These are phyloP conservation scores for Entophlyctis luteolus DNA, from an alignment of 192 early-diverging fungal species.

Conservation along the genomic window DNA sequence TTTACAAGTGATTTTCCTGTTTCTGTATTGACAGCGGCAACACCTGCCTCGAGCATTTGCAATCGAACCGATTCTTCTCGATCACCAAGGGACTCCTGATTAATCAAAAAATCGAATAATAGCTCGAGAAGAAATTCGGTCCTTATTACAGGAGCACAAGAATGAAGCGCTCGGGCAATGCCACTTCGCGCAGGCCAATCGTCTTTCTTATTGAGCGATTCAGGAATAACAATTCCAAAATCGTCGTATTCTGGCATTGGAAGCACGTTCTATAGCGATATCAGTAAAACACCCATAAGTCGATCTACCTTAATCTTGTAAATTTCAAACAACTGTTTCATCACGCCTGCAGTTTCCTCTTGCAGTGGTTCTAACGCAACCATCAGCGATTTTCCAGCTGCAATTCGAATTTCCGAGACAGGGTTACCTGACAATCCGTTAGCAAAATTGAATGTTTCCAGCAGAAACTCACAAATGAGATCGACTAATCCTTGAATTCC, in stretches of 20 bases:
- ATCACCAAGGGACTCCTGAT: constrained; percentile 82
- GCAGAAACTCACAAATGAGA: constrained; percentile 25
- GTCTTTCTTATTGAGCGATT: constrained; percentile 76
- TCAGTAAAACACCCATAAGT: not conserved
- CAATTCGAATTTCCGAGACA: constrained; percentile 53
- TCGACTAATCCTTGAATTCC: constrained; percentile 21
- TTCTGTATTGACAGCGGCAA: constrained; percentile 63
- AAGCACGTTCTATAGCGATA: constrained; percentile 49
- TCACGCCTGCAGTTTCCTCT: constrained; percentile 46
- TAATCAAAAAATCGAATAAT: constrained; percentile 76
- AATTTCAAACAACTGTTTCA: constrained; percentile 55
- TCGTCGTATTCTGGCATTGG: constrained; percentile 86
- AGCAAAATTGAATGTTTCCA: not conserved
- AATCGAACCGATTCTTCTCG: constrained; percentile 70
- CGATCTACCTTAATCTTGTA: constrained; percentile 51
- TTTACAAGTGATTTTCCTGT: constrained; percentile 66
- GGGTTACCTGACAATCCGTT: constrained; percentile 39
- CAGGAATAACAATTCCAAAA: constrained; percentile 83
- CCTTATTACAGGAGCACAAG: constrained; percentile 60
- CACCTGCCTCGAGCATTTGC: constrained; percentile 81
- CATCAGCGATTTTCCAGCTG: constrained; percentile 62
- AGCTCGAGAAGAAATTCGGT: constrained; percentile 46
- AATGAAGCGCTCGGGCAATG: constrained; percentile 68
- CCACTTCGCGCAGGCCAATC: constrained; percentile 78
- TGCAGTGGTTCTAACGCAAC: constrained; percentile 56